Base-by-base conservation (phyloP, 768 basidiomycete species). In the Pleurotus sapidus region DNA sequence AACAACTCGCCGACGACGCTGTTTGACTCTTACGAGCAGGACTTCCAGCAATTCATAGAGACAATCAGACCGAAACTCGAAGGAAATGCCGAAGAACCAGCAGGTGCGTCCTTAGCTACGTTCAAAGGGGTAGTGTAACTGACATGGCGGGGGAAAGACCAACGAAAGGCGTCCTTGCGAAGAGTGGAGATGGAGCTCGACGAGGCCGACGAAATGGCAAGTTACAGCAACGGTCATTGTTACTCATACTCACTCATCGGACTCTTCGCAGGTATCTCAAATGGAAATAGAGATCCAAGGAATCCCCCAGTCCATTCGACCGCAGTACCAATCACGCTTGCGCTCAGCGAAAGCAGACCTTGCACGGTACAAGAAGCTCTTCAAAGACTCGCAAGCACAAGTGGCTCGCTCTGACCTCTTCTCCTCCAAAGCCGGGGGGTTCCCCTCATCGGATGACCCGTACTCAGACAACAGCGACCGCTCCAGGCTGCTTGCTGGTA, bases 201-300 rank as follows among this genome's bases (percentile, higher is more conserved):
- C 69, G 97, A 99, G 72, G 96, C 95, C 0, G 95, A 97, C 63
- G 97, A 98, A 78, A 94, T 98, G 84, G 95, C 89, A 65, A 48
- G 84, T 66, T 7, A 37, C 15, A 9, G n/a, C 51, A 37, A 14
- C 14, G 30, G 11, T 20, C 46, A 18, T 34, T 34, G 24, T 27
- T 17, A 30, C 40, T 23, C 49, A 34, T 57, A 55, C 49, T 40
- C 24, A 54, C 46, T 5, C 27, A 40, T 45, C 20, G 55, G 49
- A 53, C 20, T 60, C 59, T 46, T 30, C 34, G 49, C 50, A 98
- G 96, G 83, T 98, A 62, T 94, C 94, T 47, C 97, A 99, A 83
- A 97, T 99, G 96, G 96, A 98, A 75, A 89, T 99, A 57, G 97
- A 99, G 75, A 88, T 96, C 5, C 94, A 95, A 65, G 91, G 93